A percentile compares a stretch with the other conserved stretches of the same genome.
Conservation (phyloP, 306 rosid genomes). For the Dalbergia cultrata region DNA sequence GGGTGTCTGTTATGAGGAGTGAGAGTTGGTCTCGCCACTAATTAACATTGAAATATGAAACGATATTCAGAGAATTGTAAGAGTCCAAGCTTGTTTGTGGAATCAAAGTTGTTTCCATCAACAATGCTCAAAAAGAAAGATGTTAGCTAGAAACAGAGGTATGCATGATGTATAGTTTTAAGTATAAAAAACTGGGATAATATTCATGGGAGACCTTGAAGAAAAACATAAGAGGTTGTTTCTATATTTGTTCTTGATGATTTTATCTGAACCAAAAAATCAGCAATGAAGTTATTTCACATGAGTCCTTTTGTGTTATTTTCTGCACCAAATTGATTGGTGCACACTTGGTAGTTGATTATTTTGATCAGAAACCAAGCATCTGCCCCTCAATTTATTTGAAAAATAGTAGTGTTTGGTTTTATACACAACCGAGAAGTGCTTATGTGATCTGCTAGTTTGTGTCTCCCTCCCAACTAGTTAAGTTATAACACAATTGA, state of each 20-base stretch:
- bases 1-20: not conserved
- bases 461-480: too few relatives aligned
- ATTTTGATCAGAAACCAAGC: not conserved
- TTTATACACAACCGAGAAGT: too few relatives aligned
- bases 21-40: not conserved
- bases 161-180: too few relatives aligned
- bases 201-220: too few relatives aligned
- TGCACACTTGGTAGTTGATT: not conserved
- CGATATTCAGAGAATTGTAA: not conserved
- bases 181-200: not conserved
- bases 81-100: slow-evolving; percentile 6
- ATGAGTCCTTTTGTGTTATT: too few relatives aligned
- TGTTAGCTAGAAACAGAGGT: too few relatives aligned
- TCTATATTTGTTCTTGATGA: too few relatives aligned
- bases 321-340: not conserved
- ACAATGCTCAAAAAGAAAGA: too few relatives aligned
- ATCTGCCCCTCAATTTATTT: not conserved
- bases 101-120: not conserved
- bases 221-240: not conserved
- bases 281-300: not conserved
- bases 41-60: not conserved
- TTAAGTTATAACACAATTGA: too few relatives aligned
- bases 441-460: too few relatives aligned
- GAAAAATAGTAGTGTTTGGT: too few relatives aligned
- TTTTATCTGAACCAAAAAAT: too few relatives aligned